Conservation (phyloP, 2,329 filamentous ascomycete genomes). For the Alternaria brassicae region DNA sequence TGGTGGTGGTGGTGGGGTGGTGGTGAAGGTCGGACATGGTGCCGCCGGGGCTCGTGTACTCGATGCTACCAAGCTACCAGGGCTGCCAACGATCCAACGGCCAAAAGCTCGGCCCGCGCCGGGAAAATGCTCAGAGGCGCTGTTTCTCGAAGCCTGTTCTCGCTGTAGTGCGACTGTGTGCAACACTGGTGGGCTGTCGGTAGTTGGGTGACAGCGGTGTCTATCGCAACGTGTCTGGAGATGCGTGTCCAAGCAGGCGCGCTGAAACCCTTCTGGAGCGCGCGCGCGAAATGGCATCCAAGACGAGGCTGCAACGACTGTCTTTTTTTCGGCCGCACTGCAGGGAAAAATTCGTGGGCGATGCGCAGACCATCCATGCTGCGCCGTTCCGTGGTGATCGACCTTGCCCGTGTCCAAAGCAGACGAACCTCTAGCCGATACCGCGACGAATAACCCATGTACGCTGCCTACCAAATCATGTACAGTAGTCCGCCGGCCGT, state of each 20-base stretch:
- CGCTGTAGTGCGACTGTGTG: constrained; percentile 31
- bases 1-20: constrained; percentile 14
- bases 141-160: constrained; percentile 48
- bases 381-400: constrained; percentile 28
- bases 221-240: constrained; percentile 2
- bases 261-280: constrained; percentile 16
- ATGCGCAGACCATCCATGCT: constrained; percentile 41
- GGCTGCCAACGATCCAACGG: constrained; percentile 42
- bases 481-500: constrained; percentile 23
- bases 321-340: constrained; percentile 32
- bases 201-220: constrained; percentile 41
- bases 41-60: constrained; percentile 33
- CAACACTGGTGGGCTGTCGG: constrained; percentile 35
- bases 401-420: constrained; percentile 37
- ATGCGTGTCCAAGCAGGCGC: constrained; percentile 22
- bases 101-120: constrained; percentile 50
- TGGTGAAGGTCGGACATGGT: constrained; percentile 31
- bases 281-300: constrained; percentile 30
- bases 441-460: constrained; percentile 20
- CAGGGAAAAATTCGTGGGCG: constrained; percentile 40
- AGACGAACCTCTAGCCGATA: constrained; percentile 29
- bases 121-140: constrained; percentile 39
- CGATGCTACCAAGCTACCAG: constrained; percentile 28
- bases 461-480: constrained; percentile 22
- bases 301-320: constrained; percentile 42